phyloP scores from a whole-genome alignment of 805 yeast genomes.

The Nematodospora valgi region DNA sequence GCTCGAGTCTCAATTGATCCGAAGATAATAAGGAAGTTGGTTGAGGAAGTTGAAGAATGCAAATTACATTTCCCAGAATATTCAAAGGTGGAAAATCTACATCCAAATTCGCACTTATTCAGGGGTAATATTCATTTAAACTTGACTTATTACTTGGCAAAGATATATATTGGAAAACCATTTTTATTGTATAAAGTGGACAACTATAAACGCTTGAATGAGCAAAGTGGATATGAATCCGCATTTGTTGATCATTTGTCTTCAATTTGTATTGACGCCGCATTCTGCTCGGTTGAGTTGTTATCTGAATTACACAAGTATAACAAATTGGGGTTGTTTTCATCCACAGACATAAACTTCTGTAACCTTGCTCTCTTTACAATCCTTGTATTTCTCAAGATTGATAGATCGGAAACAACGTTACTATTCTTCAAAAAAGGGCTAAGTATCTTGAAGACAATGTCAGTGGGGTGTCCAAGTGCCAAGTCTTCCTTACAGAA shows the following conservation, averaged over 20 bases:
- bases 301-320: conserved; percentile 12
- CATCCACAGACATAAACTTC: conserved; percentile 15
- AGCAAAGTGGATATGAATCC: conserved; percentile 10
- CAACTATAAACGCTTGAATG: conserved; percentile 6
- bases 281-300: conserved; percentile 13
- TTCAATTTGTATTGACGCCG: conserved; percentile 15
- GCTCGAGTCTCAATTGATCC: conserved; percentile 9
- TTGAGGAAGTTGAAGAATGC: conserved; percentile 9
- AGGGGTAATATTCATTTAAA: conserved; percentile 14
- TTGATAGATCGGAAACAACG: conserved; percentile 14
- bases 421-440: conserved; percentile 13
- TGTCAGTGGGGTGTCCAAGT: conserved; percentile 13
- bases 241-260: conserved; percentile 14
- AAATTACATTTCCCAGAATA: conserved; percentile 9
- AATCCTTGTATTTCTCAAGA: conserved; percentile 11
- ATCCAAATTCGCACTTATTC: conserved; percentile 7
- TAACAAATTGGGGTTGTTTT: conserved; percentile 13
- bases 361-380: conserved; percentile 14
- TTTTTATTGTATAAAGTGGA: conserved; percentile 14
- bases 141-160: conserved; percentile 13
- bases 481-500: conserved; percentile 10
- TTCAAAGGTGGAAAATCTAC: conserved; percentile 7
- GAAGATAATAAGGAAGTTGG: conserved; percentile 8
- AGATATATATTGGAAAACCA: conserved; percentile 16
- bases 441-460: conserved; percentile 10